Conservation (phyloP, 495 filamentous ascomycete species). For the Talaromyces borbonicus region DNA sequence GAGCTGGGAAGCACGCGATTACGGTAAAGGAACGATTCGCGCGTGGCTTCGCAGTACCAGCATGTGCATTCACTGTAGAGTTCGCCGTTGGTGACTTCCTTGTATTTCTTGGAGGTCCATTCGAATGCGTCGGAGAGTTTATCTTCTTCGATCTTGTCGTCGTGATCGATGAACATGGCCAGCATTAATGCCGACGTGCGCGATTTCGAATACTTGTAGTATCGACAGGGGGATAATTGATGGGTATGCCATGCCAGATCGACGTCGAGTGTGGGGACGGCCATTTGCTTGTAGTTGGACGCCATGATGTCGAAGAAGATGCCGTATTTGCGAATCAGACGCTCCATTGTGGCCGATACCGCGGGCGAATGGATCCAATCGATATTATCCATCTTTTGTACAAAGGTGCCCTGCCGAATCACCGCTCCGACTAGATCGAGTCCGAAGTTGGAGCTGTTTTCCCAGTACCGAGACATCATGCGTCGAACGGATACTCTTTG, state of each 20-base stretch:
- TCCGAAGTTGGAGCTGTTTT: slow-evolving; percentile 59
- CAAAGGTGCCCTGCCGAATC: slow-evolving; percentile 67
- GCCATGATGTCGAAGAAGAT: slow-evolving; percentile 62
- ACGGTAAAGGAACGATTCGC: slow-evolving; percentile 43
- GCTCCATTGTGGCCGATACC: slow-evolving; percentile 51
- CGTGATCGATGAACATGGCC: slow-evolving; percentile 64
- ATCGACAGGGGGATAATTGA: slow-evolving; percentile 52
- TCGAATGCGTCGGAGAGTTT: slow-evolving; percentile 54
- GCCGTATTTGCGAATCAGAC: slow-evolving; percentile 58
- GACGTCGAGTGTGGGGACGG: slow-evolving; percentile 80
- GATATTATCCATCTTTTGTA: slow-evolving; percentile 72
- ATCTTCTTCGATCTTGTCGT: slow-evolving; percentile 69
- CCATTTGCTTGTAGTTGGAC: slow-evolving; percentile 39
- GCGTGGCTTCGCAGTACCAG: slow-evolving; percentile 83
- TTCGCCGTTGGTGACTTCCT: slow-evolving; percentile 45
- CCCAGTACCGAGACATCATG: slow-evolving; percentile 76
- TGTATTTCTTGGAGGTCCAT: slow-evolving; percentile 65
- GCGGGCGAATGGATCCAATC: slow-evolving; percentile 68
- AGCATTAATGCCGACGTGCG: not conserved
- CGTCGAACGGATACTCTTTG: slow-evolving; percentile 49
- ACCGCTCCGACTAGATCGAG: slow-evolving; percentile 72
- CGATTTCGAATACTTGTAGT: slow-evolving; percentile 43
- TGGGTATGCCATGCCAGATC: slow-evolving; percentile 72
- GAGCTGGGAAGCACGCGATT: slow-evolving; percentile 29
- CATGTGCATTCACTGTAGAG: slow-evolving; percentile 79